Base-by-base conservation (phyloP, 768 basidiomycete species). In the Nidula microcarpa region DNA sequence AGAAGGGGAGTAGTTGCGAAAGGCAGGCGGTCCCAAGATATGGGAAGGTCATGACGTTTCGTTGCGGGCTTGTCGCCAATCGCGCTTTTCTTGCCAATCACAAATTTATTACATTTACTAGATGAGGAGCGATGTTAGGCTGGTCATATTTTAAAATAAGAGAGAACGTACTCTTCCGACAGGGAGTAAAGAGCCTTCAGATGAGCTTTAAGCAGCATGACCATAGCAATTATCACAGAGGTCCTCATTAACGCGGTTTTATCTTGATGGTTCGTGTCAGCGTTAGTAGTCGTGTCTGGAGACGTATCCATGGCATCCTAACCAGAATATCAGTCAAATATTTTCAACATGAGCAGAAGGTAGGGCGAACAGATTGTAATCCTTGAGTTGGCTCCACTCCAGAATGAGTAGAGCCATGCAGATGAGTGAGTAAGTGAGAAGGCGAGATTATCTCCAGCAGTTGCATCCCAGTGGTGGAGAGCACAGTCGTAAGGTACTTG, bases 21-120 rank as follows among this genome's bases (percentile, higher is more conserved):
- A 2, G 87, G 85, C 49, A 95, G 68, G 14, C 89, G 79, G 23
- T 84, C 80, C 87, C 92, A 92, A 32, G 80, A 76, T 37, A 93
- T 80, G 5, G 80, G 79, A 39, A 74, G 70, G 2, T 85, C 81
- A 58, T 85, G 74, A 30, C 82, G 81, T 59, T 81, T 84, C 2
- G 74, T 66, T 4, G 86, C 90, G 11, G 89, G 79, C 62, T 86
- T 90, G 67, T 99, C 96, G 1, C 95, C 95, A 2, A 88, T 66
- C 0, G 91, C 84, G 51, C 85, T 91, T 71, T 98, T 98, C 79
- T 98, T 98, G 16, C 89, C 89, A 4, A 85, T 68, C 4, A 85
- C 79, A 64, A 90, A 97, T 68, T 94, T 98, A 45, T 79, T 76
- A 58, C 94, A 94, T 89, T 97, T 98, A 43, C 94, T 97, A 53